These are phyloP conservation scores for Colletotrichum navitas DNA, from an alignment of 2,329 filamentous ascomycete genomes.

Conservation along the genomic window DNA sequence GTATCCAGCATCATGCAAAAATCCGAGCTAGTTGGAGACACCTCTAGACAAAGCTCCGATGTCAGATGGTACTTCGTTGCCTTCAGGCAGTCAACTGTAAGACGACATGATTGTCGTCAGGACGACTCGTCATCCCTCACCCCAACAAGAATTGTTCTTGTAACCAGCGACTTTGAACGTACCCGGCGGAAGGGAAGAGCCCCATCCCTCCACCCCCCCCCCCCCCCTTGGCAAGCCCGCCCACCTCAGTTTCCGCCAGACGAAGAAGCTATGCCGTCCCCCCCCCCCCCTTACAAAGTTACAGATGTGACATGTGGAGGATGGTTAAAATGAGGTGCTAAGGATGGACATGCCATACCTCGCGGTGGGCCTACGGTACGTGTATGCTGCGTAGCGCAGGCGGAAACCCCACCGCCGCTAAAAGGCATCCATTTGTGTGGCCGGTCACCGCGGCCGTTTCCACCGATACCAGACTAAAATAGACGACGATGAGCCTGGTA, in stretches of 20 bases:
- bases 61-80: background rate
- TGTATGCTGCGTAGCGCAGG: background rate
- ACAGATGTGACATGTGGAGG: background rate
- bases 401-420: slow-evolving; percentile 13
- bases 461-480: slow-evolving; percentile 10
- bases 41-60: background rate
- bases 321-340: slow-evolving; percentile 8
- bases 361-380: slow-evolving; percentile 12
- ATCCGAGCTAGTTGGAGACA: background rate
- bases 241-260: slow-evolving; percentile 23
- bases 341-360: slow-evolving; percentile 16
- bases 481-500: slow-evolving; percentile 33
- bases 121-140: background rate
- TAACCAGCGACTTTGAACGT: slow-evolving; percentile 27
- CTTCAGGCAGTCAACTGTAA: background rate
- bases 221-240: slow-evolving; percentile 9
- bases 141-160: slow-evolving; percentile 11
- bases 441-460: slow-evolving; percentile 12
- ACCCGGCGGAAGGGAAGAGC: slow-evolving; percentile 8
- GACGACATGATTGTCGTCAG: background rate
- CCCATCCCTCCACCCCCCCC: slow-evolving; percentile 1
- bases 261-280: slow-evolving; percentile 15
- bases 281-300: slow-evolving; percentile 19
- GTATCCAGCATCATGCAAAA: background rate
- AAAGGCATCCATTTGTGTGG: slow-evolving; percentile 17